phyloP scores from a whole-genome alignment of 345 rosid genomes.

The Gossypium raimondii region DNA sequence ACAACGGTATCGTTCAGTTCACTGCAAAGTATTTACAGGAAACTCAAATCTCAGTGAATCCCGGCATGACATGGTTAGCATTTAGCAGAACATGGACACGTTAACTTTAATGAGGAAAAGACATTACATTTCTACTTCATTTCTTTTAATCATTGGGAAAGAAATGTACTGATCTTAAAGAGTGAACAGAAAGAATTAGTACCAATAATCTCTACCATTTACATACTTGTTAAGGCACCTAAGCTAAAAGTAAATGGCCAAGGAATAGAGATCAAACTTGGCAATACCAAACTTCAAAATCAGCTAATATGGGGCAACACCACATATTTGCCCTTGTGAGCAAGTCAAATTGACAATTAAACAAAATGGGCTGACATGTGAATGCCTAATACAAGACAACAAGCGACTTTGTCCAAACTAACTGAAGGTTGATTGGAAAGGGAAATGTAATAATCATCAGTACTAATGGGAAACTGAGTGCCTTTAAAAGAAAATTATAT shows the following conservation, averaged over 20 bases:
- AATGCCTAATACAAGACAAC: neutral
- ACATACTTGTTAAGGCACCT: neutral
- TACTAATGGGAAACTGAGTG: neutral
- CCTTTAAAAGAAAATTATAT: neutral
- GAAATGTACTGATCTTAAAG: neutral
- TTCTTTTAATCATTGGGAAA: neutral
- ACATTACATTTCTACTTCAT: neutral
- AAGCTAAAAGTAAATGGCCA: neutral
- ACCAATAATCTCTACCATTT: neutral
- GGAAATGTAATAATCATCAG: neutral
- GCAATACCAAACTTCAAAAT: neutral
- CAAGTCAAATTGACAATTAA: neutral
- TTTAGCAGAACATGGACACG: neutral
- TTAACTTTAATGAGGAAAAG: neutral
- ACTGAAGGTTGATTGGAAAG: neutral
- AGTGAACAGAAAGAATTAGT: neutral
- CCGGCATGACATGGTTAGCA: neutral
- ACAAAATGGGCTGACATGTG: neutral
- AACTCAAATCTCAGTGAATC: constrained; percentile 12
- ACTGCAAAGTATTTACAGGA: constrained; percentile 43
- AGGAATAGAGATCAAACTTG: neutral
- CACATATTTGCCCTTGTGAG: neutral
- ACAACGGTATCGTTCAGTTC: constrained; percentile 95
- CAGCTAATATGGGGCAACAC: neutral
- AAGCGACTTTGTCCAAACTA: neutral